Evolutionary conservation across 202 grass and related monocot genomes (phyloP).

Genomic region (Miscanthus sacchariflorus): DNA sequence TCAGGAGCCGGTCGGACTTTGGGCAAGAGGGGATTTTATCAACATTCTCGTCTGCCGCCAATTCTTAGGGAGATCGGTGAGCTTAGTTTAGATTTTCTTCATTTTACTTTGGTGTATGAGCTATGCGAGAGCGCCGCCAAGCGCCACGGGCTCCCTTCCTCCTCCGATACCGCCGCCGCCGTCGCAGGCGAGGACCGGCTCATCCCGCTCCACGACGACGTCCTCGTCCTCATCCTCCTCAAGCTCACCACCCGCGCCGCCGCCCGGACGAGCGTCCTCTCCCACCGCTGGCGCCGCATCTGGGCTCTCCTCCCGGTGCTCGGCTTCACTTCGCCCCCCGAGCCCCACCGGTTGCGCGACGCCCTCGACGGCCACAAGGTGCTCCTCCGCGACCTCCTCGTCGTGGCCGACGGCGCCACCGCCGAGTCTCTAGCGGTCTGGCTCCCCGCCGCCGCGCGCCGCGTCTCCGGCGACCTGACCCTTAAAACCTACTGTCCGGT

Average conservation of each 20-base stretch:
- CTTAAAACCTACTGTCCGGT: too few species aligned
- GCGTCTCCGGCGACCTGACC: not conserved
- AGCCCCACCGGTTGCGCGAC: not conserved
- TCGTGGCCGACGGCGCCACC: not conserved
- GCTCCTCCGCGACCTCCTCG: not conserved
- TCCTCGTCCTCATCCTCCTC: not conserved
- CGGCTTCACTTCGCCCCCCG: not conserved
- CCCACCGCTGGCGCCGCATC: not conserved
- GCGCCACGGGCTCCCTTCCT: not conserved
- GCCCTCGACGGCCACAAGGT: not conserved
- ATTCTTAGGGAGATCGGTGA: too few species aligned
- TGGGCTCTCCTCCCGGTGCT: not conserved
- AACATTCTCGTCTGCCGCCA: too few species aligned
- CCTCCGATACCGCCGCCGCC: too few species aligned
- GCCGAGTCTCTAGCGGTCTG: not conserved
- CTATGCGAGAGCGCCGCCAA: not conserved
- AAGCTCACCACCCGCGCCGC: not conserved
- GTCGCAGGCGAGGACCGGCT: not conserved
- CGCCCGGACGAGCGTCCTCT: not conserved
- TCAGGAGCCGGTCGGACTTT: too few species aligned
- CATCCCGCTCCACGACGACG: not conserved
- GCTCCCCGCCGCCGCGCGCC: not conserved
- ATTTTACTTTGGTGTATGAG: too few species aligned
- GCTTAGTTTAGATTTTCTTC: too few species aligned
- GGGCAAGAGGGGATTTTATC: too few species aligned